Conservation (phyloP, 148 eudicot genomes). For the Talinum fruticosum region DNA sequence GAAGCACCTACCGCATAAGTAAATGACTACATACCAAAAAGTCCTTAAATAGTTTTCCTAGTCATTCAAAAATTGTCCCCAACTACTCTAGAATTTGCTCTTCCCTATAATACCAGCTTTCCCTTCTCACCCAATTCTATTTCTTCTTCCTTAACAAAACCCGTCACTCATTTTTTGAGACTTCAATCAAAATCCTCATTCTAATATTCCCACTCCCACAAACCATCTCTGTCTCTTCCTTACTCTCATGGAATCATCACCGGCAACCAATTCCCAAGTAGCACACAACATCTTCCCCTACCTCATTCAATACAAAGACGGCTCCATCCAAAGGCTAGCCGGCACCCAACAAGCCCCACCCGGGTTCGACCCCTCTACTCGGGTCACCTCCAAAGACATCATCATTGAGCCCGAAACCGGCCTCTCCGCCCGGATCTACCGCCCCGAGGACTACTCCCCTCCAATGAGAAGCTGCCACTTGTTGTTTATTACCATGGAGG, state of each 20-base stretch:
- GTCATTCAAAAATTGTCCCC: too few species aligned
- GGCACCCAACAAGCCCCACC: constrained; percentile 40
- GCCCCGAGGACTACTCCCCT: constrained; percentile 11
- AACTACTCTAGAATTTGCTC: too few species aligned
- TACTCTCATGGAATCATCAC: constrained; percentile 2
- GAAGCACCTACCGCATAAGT: too few species aligned
- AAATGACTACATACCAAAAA: too few species aligned
- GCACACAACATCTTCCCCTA: constrained; percentile 46
- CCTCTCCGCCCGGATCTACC: constrained; percentile 39
- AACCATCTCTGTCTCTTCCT: not conserved
- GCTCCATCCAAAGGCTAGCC: constrained; percentile 45
- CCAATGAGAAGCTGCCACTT: constrained; percentile 33
- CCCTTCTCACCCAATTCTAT: too few species aligned
- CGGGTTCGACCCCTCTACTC: constrained; percentile 33
- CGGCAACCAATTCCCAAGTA: not conserved
- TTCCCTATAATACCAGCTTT: too few species aligned
- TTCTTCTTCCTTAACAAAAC: too few species aligned
- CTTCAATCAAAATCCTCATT: not conserved
- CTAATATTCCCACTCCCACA: too few species aligned
- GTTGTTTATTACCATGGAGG: constrained; percentile 60
- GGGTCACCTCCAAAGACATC: constrained; percentile 43
- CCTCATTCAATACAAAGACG: constrained; percentile 45
- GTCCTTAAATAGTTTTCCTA: too few species aligned
- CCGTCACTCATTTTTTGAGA: too few species aligned
- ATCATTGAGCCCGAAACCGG: constrained; percentile 29